Percentiles rank a stretch among this genome's conserved stretches.
phyloP scores from a whole-genome alignment of 257 asterid genomes.

The Hygrophila difformis region DNA sequence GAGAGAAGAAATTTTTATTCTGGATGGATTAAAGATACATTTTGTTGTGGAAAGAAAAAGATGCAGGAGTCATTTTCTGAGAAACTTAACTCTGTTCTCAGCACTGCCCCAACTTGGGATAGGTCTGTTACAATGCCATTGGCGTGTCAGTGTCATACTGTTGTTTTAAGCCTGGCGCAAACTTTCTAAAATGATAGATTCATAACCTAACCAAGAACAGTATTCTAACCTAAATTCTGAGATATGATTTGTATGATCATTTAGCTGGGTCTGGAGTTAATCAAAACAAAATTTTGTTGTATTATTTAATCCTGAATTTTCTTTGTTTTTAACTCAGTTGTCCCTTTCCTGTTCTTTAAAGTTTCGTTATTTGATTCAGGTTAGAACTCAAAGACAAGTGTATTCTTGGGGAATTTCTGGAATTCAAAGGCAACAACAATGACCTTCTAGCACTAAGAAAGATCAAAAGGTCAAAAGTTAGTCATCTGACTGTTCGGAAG shows the following conservation, averaged over 20 bases:
- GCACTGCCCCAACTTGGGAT: slow-evolving; percentile 86
- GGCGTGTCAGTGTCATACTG: too few relatives aligned
- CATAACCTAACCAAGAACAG: too few relatives aligned
- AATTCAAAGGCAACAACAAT: slow-evolving; percentile 82
- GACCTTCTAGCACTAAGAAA: slow-evolving; percentile 55
- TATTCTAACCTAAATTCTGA: too few relatives aligned
- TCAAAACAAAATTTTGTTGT: background rate
- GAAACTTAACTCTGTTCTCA: slow-evolving; percentile 52
- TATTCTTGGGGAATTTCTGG: slow-evolving; percentile 79
- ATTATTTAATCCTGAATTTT: too few relatives aligned
- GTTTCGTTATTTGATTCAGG: slow-evolving; percentile 26
- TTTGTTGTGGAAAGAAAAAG: slow-evolving; percentile 66
- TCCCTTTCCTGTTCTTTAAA: background rate
- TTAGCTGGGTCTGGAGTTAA: background rate
- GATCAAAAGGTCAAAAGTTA: slow-evolving; percentile 83
- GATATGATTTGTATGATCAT: background rate
- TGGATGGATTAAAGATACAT: slow-evolving; percentile 79
- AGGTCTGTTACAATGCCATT: slow-evolving; percentile 41
- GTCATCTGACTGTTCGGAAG: slow-evolving; percentile 63
- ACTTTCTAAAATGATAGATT: too few relatives aligned
- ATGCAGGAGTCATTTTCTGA: slow-evolving; percentile 45
- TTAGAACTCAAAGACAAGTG: slow-evolving; percentile 72
- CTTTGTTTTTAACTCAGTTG: too few relatives aligned
- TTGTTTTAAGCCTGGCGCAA: too few relatives aligned
- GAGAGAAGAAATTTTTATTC: slow-evolving; percentile 39